A percentile compares a stretch with the other conserved stretches of the same genome.
Evolutionary conservation across 257 asterid species (phyloP).

Genomic region (Nicotiana knightiana): DNA sequence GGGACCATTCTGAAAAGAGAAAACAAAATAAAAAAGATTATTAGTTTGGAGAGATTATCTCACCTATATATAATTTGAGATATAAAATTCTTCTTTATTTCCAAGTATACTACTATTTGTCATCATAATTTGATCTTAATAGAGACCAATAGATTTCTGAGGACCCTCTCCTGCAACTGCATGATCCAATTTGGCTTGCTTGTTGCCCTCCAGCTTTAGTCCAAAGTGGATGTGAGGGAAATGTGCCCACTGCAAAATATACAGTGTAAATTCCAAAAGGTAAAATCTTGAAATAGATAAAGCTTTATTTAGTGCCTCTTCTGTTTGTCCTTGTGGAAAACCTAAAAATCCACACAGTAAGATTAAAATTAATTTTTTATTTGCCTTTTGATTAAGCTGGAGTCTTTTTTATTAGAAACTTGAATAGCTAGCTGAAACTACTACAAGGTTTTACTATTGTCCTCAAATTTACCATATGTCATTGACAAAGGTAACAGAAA

Average conservation of each 20-base stretch:
- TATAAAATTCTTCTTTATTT: neutral
- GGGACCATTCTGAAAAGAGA: neutral
- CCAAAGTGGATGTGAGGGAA: constrained; percentile 90
- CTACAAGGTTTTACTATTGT: too few relatives aligned
- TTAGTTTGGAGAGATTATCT: constrained; percentile 5
- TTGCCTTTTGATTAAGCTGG: too few relatives aligned
- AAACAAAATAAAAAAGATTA: neutral
- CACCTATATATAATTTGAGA: constrained; percentile 10
- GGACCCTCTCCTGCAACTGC: constrained; percentile 49
- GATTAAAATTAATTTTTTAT: neutral
- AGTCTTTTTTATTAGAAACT: too few relatives aligned
- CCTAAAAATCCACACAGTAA: neutral
- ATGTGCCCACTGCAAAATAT: constrained; percentile 88
- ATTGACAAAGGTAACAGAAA: too few relatives aligned
- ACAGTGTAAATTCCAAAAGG: neutral
- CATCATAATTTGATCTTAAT: constrained; percentile 11
- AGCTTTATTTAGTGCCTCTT: constrained; percentile 3
- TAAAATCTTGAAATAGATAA: neutral
- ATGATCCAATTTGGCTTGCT: constrained; percentile 70
- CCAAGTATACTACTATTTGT: neutral
- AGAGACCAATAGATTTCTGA: constrained; percentile 46
- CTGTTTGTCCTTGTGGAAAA: neutral
- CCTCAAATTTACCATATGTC: too few relatives aligned
- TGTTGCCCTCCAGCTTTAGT: constrained; percentile 64
- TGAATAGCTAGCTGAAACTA: too few relatives aligned